These are phyloP conservation scores for Wallacemonas sp. DNA, from an alignment of 208 protist genomes.

Conservation along the genomic window DNA sequence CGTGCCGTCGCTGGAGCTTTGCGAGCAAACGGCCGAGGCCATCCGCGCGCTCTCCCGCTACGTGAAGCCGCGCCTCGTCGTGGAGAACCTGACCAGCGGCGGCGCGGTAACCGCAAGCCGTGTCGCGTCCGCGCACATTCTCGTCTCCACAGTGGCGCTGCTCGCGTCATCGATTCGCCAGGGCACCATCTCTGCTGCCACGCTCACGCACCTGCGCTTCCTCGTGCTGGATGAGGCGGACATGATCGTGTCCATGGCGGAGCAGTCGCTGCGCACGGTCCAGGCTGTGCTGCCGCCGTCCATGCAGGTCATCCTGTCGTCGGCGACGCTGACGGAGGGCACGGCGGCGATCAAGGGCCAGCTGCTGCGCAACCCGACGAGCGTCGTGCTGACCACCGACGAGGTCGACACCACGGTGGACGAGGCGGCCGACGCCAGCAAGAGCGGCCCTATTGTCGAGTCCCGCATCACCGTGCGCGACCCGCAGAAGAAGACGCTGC, in stretches of 20 bases:
- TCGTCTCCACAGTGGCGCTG: conserved; percentile 83
- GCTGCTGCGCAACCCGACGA: conserved; percentile 93
- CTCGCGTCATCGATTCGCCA: conserved; percentile 69
- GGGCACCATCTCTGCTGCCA: conserved; percentile 55
- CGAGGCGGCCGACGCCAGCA: conserved; percentile 36
- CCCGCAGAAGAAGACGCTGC: conserved; percentile 50
- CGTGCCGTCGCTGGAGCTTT: conserved; percentile 96
- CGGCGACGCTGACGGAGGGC: conserved; percentile 93
- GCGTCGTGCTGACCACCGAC: conserved; percentile 86
- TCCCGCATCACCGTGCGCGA: conserved; percentile 62
- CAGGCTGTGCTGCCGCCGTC: conserved; percentile 81
- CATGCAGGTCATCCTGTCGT: conserved; percentile 95
- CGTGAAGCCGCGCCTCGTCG: conserved; percentile 71
- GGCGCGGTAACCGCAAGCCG: conserved; percentile 61
- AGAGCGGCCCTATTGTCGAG: conserved; percentile 70
- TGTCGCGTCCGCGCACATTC: conserved; percentile 75
- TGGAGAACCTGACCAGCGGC: conserved; percentile 82
- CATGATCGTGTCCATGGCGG: conserved; percentile 94
- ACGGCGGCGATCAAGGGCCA: conserved; percentile 93
- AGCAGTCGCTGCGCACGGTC: conserved; percentile 89
- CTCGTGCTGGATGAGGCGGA: conserved; percentile 97
- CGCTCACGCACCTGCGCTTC: conserved; percentile 65
- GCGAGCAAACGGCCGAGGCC: conserved; percentile 93
- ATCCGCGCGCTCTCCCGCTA: conserved; percentile 72
- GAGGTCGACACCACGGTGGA: conserved; percentile 48